Conservation (phyloP, 108 stramenopile species). For the Cyclotella choctawhatcheeana region DNA sequence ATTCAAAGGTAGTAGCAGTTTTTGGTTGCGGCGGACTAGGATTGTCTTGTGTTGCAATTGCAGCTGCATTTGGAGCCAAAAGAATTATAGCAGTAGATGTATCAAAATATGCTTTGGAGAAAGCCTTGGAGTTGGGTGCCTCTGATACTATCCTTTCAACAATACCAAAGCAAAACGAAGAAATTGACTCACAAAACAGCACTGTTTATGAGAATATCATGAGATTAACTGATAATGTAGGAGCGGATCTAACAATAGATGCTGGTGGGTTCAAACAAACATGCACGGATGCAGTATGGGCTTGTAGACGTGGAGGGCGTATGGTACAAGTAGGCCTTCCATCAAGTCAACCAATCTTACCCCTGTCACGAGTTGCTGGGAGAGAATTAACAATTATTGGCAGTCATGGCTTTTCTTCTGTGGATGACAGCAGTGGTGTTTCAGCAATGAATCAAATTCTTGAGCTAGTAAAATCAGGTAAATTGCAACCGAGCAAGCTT, state of each 20-base stretch:
- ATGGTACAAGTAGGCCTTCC: conserved; percentile 85
- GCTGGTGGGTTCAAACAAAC: conserved; percentile 74
- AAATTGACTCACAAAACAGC: conserved; percentile 14
- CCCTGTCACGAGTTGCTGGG: conserved; percentile 79
- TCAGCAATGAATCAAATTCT: conserved; percentile 56
- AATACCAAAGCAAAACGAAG: conserved; percentile 10
- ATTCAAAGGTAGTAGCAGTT: conserved; percentile 38
- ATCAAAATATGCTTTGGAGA: conserved; percentile 58
- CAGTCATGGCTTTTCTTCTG: conserved; percentile 77
- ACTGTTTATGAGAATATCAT: conserved; percentile 43
- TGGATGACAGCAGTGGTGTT: conserved; percentile 32
- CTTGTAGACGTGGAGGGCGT: conserved; percentile 57
- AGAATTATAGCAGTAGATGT: conserved; percentile 78
- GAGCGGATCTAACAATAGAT: conserved; percentile 74
- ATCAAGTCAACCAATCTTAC: conserved; percentile 45
- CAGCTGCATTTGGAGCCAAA: conserved; percentile 46
- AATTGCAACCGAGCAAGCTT: conserved; percentile 55
- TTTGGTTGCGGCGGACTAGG: conserved; percentile 86
- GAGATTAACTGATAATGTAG: conserved; percentile 52
- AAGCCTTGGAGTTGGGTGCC: conserved; percentile 69
- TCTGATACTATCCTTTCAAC: conserved; percentile 42
- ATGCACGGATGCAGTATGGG: conserved; percentile 71
- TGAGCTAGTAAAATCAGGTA: conserved; percentile 52
- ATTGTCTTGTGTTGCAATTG: conserved; percentile 78
- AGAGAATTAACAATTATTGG: conserved; percentile 74